These are phyloP conservation scores for Corrigiola litoralis DNA, from an alignment of 179 eudicot genomes.

Conservation along the genomic window DNA sequence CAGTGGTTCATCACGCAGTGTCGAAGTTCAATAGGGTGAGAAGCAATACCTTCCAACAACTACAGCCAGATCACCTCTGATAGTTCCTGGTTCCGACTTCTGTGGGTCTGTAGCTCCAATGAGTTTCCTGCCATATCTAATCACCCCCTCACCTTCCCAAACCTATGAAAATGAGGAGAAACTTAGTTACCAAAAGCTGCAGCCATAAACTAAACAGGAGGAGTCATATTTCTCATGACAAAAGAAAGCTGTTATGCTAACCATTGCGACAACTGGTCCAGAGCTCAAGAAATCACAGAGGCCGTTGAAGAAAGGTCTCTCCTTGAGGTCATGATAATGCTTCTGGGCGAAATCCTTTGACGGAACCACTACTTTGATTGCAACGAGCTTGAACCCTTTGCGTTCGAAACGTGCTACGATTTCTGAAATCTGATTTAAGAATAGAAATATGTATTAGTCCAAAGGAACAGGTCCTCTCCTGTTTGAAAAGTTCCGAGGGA, in stretches of 20 bases:
- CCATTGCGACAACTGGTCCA: constrained; percentile 99
- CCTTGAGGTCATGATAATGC: constrained; percentile 96
- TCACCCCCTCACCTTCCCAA: constrained; percentile 99
- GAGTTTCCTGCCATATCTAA: constrained; percentile 85
- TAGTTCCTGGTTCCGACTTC: constrained; percentile 98
- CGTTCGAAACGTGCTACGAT: constrained; percentile 92
- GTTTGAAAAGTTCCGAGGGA: not conserved
- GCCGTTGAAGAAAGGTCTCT: constrained; percentile 90
- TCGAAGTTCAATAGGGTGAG: not conserved
- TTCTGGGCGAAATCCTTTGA: constrained; percentile 80
- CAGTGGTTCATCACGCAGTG: not conserved
- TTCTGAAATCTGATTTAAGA: constrained; percentile 64
- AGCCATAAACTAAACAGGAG: too few relatives aligned
- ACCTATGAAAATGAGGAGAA: constrained; percentile 46
- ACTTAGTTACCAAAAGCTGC: not conserved
- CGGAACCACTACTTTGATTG: constrained; percentile 73
- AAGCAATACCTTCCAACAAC: constrained; percentile 84
- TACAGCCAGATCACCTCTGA: constrained; percentile 96
- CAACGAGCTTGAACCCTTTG: constrained; percentile 94
- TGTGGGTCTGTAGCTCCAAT: constrained; percentile 99
- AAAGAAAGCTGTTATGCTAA: constrained; percentile 22
- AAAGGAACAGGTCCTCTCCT: not conserved
- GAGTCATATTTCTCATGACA: not conserved
- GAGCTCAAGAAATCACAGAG: constrained; percentile 95
- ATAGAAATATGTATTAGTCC: not conserved